Percentiles rank a stretch among this genome's conserved stretches.
These are phyloP conservation scores for Tritrichomonas musculus DNA, from an alignment of 208 protist genomes.

Conservation along the genomic window DNA sequence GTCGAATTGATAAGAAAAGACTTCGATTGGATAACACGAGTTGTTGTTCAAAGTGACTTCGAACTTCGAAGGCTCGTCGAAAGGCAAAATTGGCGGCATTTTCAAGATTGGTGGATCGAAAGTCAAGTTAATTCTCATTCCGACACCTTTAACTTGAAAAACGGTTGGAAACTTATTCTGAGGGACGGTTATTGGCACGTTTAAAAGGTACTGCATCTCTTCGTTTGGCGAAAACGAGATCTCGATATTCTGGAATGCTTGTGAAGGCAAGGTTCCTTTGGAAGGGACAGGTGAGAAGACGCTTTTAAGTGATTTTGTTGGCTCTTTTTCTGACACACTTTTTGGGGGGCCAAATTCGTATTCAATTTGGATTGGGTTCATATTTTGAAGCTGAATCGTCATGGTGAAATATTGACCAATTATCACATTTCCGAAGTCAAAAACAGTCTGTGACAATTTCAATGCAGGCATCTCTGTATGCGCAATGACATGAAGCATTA, in stretches of 20 bases:
- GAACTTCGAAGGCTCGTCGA: not conserved
- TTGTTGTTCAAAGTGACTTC: not conserved
- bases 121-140: not conserved
- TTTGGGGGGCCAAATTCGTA: not conserved
- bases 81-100: not conserved
- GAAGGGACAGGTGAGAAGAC: not conserved
- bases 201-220: not conserved
- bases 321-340: not conserved
- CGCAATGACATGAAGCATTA: not conserved
- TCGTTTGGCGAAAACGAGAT: not conserved
- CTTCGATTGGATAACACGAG: not conserved
- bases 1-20: constrained; percentile 24
- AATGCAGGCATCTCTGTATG: not conserved
- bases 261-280: not conserved
- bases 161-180: not conserved
- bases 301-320: not conserved
- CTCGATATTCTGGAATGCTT: not conserved
- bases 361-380: not conserved
- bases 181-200: not conserved
- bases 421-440: not conserved
- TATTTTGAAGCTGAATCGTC: not conserved
- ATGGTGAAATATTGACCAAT: constrained; percentile 11
- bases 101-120: not conserved
- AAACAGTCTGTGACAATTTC: not conserved
- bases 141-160: not conserved